Evolutionary conservation across 73 alveolate genomes (phyloP), one percentile per base, ranked within the genome.

Genomic region (Halteria grandinella): DNA sequence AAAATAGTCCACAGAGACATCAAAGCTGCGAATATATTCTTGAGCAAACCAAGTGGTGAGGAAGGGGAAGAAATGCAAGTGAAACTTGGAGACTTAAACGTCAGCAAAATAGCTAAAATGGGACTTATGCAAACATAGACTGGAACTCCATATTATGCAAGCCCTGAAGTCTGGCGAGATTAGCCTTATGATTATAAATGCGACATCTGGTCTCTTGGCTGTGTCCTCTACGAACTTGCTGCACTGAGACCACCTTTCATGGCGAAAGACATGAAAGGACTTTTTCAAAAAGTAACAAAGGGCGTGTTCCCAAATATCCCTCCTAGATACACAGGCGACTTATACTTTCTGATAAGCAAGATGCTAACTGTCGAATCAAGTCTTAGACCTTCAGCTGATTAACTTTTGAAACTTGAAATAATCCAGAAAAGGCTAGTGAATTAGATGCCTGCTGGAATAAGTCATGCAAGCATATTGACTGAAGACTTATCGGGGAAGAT

Each of bases 51-150:
- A 77, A 83, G 66, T 72, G 88, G 80, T 70, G 88, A 44, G 57
- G 31, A 21, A 80, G 77, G 64, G 37, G 76, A 84, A 41, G 72
- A 87, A 39, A 96, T 89, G 15, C 51, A 75, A 3, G 90, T 81
- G 37, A 80, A 95, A 23, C 33, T 93, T 48, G 98, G 98, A 32
- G 98, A 93, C 64, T 62, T 93, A 64, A 95, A n/a, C n/a, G n/a
- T n/a, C n/a, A n/a, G n/a, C n/a, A n/a, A n/a, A n/a, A n/a, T n/a
- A n/a, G n/a, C n/a, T 70, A 47, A 15, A 47, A 21, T 47, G 57
- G 57, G 6, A 47, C 57, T 47, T 47, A 47, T 47, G 57, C 57
- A 5, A 37, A 14, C n/a, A 10, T 37, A 14, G 14, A 37, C 14
- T 37, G 49, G 49, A 37, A 37, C n/a, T n/a, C n/a, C n/a, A n/a